Conservation (phyloP, 805 yeast genomes). For the Zygoascus ofunaensis region DNA sequence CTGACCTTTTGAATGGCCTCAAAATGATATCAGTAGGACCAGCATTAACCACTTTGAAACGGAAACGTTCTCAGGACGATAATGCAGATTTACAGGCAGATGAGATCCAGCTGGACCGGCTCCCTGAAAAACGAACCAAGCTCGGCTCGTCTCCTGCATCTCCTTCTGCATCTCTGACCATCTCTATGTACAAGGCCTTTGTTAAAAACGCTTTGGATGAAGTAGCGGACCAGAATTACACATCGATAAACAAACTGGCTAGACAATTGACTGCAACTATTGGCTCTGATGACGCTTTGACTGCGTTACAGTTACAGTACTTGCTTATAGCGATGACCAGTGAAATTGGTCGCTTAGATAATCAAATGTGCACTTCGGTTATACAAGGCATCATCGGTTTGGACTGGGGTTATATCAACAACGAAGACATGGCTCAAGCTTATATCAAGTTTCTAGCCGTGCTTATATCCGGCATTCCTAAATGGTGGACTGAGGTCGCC, state of each 20-base stretch:
- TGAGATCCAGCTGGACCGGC: too few relatives aligned
- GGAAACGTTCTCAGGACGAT: slow-evolving; percentile 3
- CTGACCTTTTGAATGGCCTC: too few relatives aligned
- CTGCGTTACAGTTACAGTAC: slow-evolving; percentile 42
- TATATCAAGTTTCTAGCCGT: slow-evolving; percentile 69
- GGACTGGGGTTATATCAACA: slow-evolving; percentile 47
- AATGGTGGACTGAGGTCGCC: slow-evolving; percentile 83
- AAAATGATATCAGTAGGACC: slow-evolving; percentile 2
- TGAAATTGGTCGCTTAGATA: slow-evolving; percentile 61
- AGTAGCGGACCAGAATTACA: slow-evolving; percentile 47
- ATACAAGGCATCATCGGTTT: slow-evolving; percentile 55
- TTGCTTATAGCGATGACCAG: slow-evolving; percentile 51
- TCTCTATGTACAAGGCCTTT: slow-evolving; percentile 28
- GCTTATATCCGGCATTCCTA: slow-evolving; percentile 76
- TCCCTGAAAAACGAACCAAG: too few relatives aligned
- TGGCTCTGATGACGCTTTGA: slow-evolving; percentile 45
- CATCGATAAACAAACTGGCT: slow-evolving; percentile 51
- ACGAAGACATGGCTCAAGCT: slow-evolving; percentile 15
- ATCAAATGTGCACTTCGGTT: slow-evolving; percentile 40
- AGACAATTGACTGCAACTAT: slow-evolving; percentile 48
- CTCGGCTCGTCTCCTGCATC: too few relatives aligned
- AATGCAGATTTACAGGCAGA: not conserved
- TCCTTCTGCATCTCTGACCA: not conserved
- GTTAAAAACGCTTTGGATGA: slow-evolving; percentile 63
- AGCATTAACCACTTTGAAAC: slow-evolving; percentile 2